These are phyloP conservation scores for Vanderwaltozyma yarrowii DNA, from an alignment of 805 yeast species.

Conservation along the genomic window DNA sequence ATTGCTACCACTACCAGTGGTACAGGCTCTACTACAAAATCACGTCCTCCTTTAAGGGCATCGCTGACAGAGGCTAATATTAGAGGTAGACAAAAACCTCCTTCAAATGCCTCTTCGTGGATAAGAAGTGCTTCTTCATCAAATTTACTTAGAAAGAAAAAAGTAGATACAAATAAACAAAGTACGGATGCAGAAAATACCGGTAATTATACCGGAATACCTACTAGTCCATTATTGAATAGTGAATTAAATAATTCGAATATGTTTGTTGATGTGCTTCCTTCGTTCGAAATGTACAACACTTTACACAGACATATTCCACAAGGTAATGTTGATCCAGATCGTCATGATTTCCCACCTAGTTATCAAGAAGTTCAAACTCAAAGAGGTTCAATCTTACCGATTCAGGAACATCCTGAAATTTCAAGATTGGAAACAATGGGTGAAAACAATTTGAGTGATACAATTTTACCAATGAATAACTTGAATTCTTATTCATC, in stretches of 20 bases:
- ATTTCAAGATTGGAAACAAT: not conserved
- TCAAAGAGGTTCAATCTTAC: constrained; percentile 7
- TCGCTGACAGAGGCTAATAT: constrained; percentile 1
- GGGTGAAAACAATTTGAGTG: not conserved
- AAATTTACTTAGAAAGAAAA: constrained; percentile 6
- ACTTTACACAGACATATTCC: constrained; percentile 33
- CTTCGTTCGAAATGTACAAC: constrained; percentile 62
- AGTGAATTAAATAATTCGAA: constrained; percentile 5
- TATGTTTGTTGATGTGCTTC: constrained; percentile 43
- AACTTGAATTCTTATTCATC: constrained; percentile 4
- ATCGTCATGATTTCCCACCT: constrained; percentile 28
- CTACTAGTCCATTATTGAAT: not conserved
- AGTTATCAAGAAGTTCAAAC: constrained; percentile 22
- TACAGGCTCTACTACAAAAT: too few species aligned
- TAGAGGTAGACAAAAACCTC: constrained; percentile 1
- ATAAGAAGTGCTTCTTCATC: constrained; percentile 21
- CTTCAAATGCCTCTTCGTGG: constrained; percentile 6
- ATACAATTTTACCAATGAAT: not conserved
- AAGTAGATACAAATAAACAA: not conserved
- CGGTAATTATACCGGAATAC: not conserved
- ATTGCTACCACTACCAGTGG: too few species aligned
- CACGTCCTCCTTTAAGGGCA: constrained; percentile 3
- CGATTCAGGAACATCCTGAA: constrained; percentile 8
- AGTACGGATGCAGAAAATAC: not conserved
- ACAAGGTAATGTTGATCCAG: constrained; percentile 30